Conservation (phyloP, 306 rosid genomes). For the Sphenostylis stenocarpa region DNA sequence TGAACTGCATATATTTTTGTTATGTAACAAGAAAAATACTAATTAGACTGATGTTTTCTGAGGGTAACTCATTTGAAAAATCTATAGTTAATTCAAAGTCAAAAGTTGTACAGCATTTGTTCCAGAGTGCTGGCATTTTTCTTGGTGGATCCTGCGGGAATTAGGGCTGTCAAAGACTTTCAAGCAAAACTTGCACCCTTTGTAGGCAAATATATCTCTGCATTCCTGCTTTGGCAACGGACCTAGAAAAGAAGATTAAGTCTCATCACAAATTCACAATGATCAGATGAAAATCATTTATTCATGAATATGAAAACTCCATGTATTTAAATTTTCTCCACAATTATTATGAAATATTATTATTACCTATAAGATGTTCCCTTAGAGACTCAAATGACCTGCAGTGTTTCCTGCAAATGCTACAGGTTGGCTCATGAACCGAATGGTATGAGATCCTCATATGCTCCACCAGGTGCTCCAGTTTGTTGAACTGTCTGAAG, state of each 20-base stretch:
- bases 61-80: neutral
- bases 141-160: slow-evolving; percentile 74
- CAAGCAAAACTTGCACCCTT: slow-evolving; percentile 93
- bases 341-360: neutral
- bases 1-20: neutral
- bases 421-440: slow-evolving; percentile 84
- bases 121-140: slow-evolving; percentile 69
- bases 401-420: slow-evolving; percentile 90
- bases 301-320: neutral
- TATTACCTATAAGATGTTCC: slow-evolving; percentile 87
- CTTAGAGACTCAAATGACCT: slow-evolving; percentile 91
- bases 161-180: slow-evolving; percentile 77
- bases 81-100: neutral
- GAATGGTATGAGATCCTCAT: slow-evolving; percentile 93
- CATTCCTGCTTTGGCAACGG: slow-evolving; percentile 93
- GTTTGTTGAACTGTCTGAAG: slow-evolving; percentile 79
- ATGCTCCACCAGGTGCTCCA: slow-evolving; percentile 97
- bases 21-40: neutral
- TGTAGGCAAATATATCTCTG: slow-evolving; percentile 58
- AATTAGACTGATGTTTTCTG: neutral
- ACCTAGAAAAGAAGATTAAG: slow-evolving; percentile 44
- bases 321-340: neutral
- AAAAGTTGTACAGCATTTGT: slow-evolving; percentile 45
- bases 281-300: neutral
- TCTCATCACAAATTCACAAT: slow-evolving; percentile 17